These are phyloP conservation scores for Colletotrichum abscissum DNA, from an alignment of 2,329 filamentous ascomycete genomes.

Conservation along the genomic window DNA sequence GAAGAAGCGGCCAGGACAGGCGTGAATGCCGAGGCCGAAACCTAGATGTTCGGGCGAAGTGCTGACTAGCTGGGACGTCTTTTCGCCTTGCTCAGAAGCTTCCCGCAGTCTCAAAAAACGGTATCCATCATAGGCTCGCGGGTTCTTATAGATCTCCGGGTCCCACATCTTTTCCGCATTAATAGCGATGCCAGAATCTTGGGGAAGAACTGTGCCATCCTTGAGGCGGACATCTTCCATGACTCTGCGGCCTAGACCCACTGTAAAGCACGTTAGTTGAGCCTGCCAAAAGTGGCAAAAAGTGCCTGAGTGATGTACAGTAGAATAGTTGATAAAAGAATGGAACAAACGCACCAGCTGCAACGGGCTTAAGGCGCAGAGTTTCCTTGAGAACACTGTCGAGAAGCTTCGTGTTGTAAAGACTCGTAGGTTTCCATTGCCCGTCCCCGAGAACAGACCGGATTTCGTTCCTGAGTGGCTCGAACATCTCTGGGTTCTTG, in stretches of 20 bases:
- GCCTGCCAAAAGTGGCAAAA: background rate
- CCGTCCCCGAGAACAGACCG: constrained; percentile 2
- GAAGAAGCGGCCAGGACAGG: constrained; percentile 57
- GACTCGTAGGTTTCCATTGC: constrained; percentile 8
- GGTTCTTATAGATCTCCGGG: constrained; percentile 39
- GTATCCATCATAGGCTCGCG: constrained; percentile 41
- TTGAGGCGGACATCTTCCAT: constrained; percentile 16
- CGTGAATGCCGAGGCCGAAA: constrained; percentile 54
- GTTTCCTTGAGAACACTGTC: constrained; percentile 31
- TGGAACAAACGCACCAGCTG: constrained; percentile 6
- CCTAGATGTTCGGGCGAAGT: constrained; percentile 45
- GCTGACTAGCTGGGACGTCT: constrained; percentile 47
- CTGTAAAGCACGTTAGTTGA: background rate
- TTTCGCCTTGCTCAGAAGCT: constrained; percentile 37
- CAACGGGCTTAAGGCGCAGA: constrained; percentile 27
- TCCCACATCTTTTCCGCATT: constrained; percentile 38
- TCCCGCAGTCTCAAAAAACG: constrained; percentile 44
- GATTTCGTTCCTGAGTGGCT: constrained; percentile 39
- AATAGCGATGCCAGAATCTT: constrained; percentile 38
- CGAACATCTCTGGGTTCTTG: constrained; percentile 36
- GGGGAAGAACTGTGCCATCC: constrained; percentile 40
- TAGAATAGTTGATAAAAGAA: background rate
- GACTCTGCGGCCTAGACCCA: constrained; percentile 23
- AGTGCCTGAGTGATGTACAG: background rate
- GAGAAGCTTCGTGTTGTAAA: constrained; percentile 28